Evolutionary conservation across 2,329 filamentous ascomycete genomes (phyloP), one percentile per base, ranked within the genome.

Genomic region (Nemania sp.): DNA sequence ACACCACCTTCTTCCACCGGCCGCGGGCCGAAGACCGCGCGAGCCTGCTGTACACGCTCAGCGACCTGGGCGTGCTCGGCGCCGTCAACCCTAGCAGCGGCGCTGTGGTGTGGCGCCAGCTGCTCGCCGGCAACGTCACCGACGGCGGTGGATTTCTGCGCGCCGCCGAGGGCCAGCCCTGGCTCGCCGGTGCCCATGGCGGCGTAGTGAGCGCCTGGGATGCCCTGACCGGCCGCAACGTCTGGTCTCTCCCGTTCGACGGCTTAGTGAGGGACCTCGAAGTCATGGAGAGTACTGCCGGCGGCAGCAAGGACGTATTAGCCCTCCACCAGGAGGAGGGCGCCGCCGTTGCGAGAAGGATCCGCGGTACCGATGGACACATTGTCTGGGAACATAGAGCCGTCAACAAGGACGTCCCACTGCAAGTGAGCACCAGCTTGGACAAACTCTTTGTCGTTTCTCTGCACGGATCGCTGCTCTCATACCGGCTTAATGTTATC

Each of bases 1-100:
- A 90, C 59, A 89, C 90, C 57, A 97, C 93, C 64, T 95, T 97
- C 81, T 97, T 97, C 83, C 91, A 97, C 75, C 88, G 86, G 64
- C 93, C 94, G 33, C 82, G 88, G 66, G 80, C 83, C 59, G 83
- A 86, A 63, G 92, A 93, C 59, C 91, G 90, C 72, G 92, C 92
- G 30, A 93, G 90, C 49, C 80, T 99, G 31, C 80, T 99, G 47
- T 99, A 97, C 72, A 95, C 94, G 0, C 77, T 97, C 39, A 95
- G 90, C 60, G 90, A 97, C 53, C 81, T 91, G 43, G 84, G 86
- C 31, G 82, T 97, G 2, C 73, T 99, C 15, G 94, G 90, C 43
- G 93, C 93, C 1, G 81, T 97, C 41, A 95, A 97, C 65, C 94
- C 94, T 1, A 88, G 86, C 68, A 92, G 88, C 67, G 93, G 94